Evolutionary conservation across 352 stramenopile species (phyloP).

Genomic region (Hyaloperonospora arabidopsidis): DNA sequence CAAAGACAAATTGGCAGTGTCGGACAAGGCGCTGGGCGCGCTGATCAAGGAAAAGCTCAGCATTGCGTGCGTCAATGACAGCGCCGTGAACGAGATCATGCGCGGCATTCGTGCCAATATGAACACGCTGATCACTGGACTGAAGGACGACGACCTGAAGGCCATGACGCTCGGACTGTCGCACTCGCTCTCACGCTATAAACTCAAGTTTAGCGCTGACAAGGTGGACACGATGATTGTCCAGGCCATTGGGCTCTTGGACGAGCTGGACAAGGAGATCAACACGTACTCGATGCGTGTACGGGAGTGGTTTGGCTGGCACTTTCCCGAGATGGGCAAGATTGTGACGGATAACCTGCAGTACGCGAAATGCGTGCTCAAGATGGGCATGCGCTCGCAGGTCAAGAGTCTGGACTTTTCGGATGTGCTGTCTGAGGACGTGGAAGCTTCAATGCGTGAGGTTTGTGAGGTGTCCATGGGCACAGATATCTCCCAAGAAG

Average conservation of each 20-base stretch:
- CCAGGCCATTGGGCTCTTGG: slow-evolving; percentile 98
- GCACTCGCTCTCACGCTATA: slow-evolving; percentile 97
- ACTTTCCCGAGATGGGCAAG: slow-evolving; percentile 96
- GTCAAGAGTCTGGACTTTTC: slow-evolving; percentile 91
- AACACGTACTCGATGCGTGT: slow-evolving; percentile 99
- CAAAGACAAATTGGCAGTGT: slow-evolving; percentile 94
- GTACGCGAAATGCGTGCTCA: slow-evolving; percentile 96
- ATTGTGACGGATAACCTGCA: slow-evolving; percentile 98
- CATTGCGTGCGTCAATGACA: slow-evolving; percentile 90
- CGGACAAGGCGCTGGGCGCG: slow-evolving; percentile 92
- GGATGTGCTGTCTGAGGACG: slow-evolving; percentile 82
- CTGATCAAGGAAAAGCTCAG: slow-evolving; percentile 98
- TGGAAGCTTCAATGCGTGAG: slow-evolving; percentile 94
- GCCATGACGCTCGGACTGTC: slow-evolving; percentile 99
- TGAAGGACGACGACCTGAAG: slow-evolving; percentile 86
- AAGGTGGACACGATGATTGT: slow-evolving; percentile 99
- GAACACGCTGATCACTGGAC: slow-evolving; percentile 88
- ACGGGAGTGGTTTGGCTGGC: slow-evolving; percentile 98
- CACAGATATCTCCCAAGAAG: slow-evolving; percentile 98
- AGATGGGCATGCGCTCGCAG: slow-evolving; percentile 90
- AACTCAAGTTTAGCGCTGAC: slow-evolving; percentile 99
- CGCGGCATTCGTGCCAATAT: slow-evolving; percentile 95
- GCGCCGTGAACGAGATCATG: slow-evolving; percentile 93
- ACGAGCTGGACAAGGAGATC: slow-evolving; percentile 99
- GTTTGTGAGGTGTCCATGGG: slow-evolving; percentile 99